Evolutionary conservation across 768 basidiomycete species (phyloP).

Genomic region (Leccinum aurantiacum): DNA sequence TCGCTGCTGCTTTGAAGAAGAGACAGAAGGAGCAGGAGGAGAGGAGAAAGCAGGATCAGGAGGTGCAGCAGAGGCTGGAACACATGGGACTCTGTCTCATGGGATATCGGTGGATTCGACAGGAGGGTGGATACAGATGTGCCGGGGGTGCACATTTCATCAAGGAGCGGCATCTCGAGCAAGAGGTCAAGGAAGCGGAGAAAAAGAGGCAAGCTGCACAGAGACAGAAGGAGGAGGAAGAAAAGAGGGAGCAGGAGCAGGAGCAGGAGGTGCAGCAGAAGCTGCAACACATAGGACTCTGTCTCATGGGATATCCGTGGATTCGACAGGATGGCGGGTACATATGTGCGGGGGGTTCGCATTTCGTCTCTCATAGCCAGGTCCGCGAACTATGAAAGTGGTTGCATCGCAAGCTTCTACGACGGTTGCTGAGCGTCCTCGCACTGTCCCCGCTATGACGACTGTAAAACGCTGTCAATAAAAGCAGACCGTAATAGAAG

Average conservation of each 20-base stretch:
- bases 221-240: constrained; percentile 3
- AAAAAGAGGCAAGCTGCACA: constrained; percentile 15
- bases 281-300: constrained; percentile 49
- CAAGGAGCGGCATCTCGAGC: constrained; percentile 18
- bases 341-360: constrained; percentile 46
- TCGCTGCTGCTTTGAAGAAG: background rate
- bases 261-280: constrained; percentile 40
- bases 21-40: constrained; percentile 10
- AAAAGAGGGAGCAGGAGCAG: constrained; percentile 18
- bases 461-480: no score
- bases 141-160: constrained; percentile 47
- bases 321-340: constrained; percentile 42
- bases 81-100: constrained; percentile 49
- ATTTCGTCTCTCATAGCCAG: constrained; percentile 35
- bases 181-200: constrained; percentile 18
- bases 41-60: constrained; percentile 19
- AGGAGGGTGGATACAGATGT: constrained; percentile 44
- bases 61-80: constrained; percentile 44
- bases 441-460: no score
- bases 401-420: no score
- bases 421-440: no score
- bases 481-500: no score
- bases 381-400: background rate
- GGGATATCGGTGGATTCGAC: constrained; percentile 48
- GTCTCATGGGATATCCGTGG: constrained; percentile 47